Conservation (phyloP, 2,329 filamentous ascomycete species). For the Orbilia quercus region DNA sequence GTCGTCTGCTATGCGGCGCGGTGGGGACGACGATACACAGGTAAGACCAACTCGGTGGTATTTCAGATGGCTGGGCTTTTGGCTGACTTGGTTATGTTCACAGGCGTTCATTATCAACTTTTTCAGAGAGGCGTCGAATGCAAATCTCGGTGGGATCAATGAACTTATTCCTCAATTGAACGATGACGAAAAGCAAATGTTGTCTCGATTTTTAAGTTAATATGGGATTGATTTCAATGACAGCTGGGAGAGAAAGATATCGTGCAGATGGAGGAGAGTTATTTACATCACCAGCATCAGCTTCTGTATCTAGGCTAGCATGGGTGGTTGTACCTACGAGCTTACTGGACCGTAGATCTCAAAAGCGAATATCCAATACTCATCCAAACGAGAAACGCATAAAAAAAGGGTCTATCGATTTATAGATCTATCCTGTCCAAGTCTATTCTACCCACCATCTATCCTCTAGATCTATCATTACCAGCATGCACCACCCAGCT, state of each 20-base stretch:
- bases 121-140: conserved; percentile 63
- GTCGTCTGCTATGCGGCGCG: conserved; percentile 51
- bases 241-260: background rate
- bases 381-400: background rate
- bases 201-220: conserved; percentile 60
- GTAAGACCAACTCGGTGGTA: no score
- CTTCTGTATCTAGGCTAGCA: background rate
- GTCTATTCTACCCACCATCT: background rate
- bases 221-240: background rate
- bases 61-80: no score
- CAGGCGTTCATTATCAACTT: conserved; percentile 58
- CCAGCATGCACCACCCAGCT: no score
- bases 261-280: background rate
- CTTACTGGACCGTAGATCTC: background rate
- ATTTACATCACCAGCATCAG: background rate
- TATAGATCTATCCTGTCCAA: background rate
- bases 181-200: conserved; percentile 66
- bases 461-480: background rate
- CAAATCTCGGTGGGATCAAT: conserved; percentile 63
- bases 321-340: background rate
- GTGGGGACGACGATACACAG: conserved; percentile 60
- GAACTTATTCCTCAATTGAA: conserved; percentile 62
- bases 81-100: conserved; percentile 5
- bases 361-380: background rate
- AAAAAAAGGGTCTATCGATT: background rate